Base-by-base conservation (phyloP, 345 rosid genomes). In the Eucalyptus sp. region DNA sequence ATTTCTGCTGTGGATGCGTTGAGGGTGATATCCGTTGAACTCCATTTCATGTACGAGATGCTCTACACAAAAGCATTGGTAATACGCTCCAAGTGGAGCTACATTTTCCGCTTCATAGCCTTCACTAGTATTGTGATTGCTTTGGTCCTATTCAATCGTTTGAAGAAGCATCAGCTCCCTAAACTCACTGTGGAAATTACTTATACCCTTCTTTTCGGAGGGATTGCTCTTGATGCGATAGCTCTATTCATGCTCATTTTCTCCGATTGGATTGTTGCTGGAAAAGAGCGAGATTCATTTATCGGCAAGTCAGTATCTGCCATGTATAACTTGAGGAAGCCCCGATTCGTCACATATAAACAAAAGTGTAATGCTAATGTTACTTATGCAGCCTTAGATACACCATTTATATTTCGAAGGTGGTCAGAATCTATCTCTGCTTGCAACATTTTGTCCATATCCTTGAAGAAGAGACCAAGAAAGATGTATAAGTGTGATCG, bases 331-430 rank as follows among this genome's bases (percentile, higher is more conserved):
- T 17, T 68, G 44, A 68, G 4, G 44, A 33, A 17, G 25, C 25
- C 37, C 13, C 13, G 1, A 68, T 17, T 33, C 2, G 0, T 33
- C 13, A 10, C 24, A 33, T 68, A 41, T 17, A 10, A 68, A 68
- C 0, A 0, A 64, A 15, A 7, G 18, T 0, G 3, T 64, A 7
- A 71, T 33, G 44, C 27, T 11, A 18, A 71, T 3, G 14, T 37
- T 20, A 20, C 44, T 20, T 71, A 71, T 22, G 4, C 0, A 0
- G 13, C 5, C 25, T 71, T 71, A 71, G 4, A 71, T 10, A 18
- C 25, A 71, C 14, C 46, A 10, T 37, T 71, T 17, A 18, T 37
- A 37, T 71, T 71, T 71, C 8, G 25, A 37, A 37, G 46, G 5
- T 71, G 81, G 81, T 71, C 27, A 37, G 46, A 71, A 71, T 71